Evolutionary conservation across 805 yeast species (phyloP).

Genomic region (Saccharomycopsis javanensis): DNA sequence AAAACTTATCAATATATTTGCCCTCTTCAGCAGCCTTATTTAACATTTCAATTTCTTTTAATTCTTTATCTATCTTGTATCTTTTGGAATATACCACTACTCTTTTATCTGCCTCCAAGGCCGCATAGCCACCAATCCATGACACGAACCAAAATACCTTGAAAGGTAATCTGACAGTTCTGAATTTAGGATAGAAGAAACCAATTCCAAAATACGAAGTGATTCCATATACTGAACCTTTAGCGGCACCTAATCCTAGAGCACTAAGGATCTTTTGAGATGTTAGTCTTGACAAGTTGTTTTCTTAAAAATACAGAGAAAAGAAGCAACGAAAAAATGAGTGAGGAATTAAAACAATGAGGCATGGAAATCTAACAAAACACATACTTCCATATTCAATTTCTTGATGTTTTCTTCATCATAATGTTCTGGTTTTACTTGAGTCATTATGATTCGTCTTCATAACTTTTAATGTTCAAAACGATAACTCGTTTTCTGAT

Average conservation of each 20-base stretch:
- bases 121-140: slow-evolving; percentile 34
- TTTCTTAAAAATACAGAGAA: too few relatives aligned
- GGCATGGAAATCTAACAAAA: neutral
- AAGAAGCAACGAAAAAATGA: too few relatives aligned
- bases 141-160: slow-evolving; percentile 33
- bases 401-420: slow-evolving; percentile 8
- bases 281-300: neutral
- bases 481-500: too few relatives aligned
- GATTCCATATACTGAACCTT: slow-evolving; percentile 33
- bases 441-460: slow-evolving; percentile 4
- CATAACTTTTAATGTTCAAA: neutral
- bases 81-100: slow-evolving; percentile 29
- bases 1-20: slow-evolving; percentile 21
- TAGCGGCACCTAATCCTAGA: slow-evolving; percentile 32
- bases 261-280: slow-evolving; percentile 27
- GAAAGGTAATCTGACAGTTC: slow-evolving; percentile 32
- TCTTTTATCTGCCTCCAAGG: slow-evolving; percentile 35
- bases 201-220: slow-evolving; percentile 28
- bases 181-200: slow-evolving; percentile 28
- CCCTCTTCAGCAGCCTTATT: slow-evolving; percentile 40
- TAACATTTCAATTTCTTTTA: slow-evolving; percentile 29
- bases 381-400: slow-evolving; percentile 9
- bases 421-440: slow-evolving; percentile 11
- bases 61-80: slow-evolving; percentile 27
- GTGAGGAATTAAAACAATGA: too few relatives aligned